Base-by-base conservation (phyloP, 2,329 filamentous ascomycete genomes). In the Paraphaeosphaeria minitans region DNA sequence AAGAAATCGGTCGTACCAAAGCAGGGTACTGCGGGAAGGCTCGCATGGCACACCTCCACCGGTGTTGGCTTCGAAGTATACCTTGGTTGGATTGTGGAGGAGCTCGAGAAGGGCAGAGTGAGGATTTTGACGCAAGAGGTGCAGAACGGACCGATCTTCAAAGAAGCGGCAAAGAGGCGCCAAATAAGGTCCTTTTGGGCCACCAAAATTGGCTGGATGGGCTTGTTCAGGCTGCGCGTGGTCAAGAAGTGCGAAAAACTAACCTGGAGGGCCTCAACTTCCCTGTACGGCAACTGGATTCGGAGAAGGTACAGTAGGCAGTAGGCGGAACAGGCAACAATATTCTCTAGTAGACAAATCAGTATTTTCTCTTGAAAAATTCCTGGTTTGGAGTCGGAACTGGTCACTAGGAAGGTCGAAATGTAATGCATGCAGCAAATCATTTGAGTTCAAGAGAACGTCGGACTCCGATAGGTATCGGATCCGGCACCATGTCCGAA, bases 131-230 rank as follows among this genome's bases (percentile, higher is more conserved):
- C 75, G 46, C 74, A 75, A 60, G 75, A 77, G 61, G 73, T 68
- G 57, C 74, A 76, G 55, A 73, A 68, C 56, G 74, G 74, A 3
- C 58, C 61, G 52, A 59, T 71, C 0, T 72, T 72, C 22, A 63
- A 59, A 43, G 63, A 72, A 13, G 62, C 69, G 59, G 65, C 64
- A 41, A 60, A 27, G 57, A 62, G 52, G 75, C 70, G 59, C 75
- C 75, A 43, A 75, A 77, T 56, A 61, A 61, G 39, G 75, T 77
- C 73, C 57, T 77, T n/a, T 48, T 73, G 22, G 75, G 73, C 5
- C 75, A 76, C 57, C 73, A 76, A 58, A 73, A 77, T 53, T 76
- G 75, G 74, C 54, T 75, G 50, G 74, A 77, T 53, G 74, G 74
- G 2, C 35, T 77, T 43, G 65, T 77, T 14, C 66, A 58, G 19